Conservation (phyloP, 306 rosid genomes). For the Quercus cerris region DNA sequence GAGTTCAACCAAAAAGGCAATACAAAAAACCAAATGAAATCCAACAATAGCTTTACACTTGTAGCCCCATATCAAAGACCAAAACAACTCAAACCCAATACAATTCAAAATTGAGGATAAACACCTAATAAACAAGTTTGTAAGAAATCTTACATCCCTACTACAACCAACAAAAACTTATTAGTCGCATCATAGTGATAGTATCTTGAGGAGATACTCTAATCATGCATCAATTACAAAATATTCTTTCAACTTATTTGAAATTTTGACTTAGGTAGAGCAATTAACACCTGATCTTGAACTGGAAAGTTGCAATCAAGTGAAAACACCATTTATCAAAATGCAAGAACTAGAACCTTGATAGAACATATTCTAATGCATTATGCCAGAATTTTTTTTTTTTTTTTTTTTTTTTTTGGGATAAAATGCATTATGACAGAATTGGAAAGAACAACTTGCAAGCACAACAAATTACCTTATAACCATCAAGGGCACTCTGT, state of each 20-base stretch:
- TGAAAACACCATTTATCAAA: not conserved
- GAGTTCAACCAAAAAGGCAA: not conserved
- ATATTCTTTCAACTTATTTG: not conserved
- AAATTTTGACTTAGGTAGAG: not conserved
- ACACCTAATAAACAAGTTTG: not conserved
- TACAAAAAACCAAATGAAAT: not conserved
- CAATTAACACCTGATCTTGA: not conserved
- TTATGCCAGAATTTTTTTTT: too few relatives aligned
- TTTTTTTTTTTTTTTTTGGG: too few relatives aligned
- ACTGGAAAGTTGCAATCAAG: not conserved
- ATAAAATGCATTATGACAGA: not conserved
- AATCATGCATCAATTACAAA: not conserved
- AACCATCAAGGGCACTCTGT: slow-evolving; percentile 98
- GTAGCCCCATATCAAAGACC: not conserved
- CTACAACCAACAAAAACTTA: not conserved
- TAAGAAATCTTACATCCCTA: not conserved
- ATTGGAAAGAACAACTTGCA: not conserved
- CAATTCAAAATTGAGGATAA: not conserved
- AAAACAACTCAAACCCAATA: not conserved
- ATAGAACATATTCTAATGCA: not conserved
- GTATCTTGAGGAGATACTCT: not conserved
- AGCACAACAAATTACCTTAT: slow-evolving; percentile 55
- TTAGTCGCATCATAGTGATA: not conserved
- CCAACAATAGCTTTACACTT: not conserved
- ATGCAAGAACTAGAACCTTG: not conserved